Base-by-base conservation (phyloP, 179 eudicot genomes). In the Amaranthus tricolor region DNA sequence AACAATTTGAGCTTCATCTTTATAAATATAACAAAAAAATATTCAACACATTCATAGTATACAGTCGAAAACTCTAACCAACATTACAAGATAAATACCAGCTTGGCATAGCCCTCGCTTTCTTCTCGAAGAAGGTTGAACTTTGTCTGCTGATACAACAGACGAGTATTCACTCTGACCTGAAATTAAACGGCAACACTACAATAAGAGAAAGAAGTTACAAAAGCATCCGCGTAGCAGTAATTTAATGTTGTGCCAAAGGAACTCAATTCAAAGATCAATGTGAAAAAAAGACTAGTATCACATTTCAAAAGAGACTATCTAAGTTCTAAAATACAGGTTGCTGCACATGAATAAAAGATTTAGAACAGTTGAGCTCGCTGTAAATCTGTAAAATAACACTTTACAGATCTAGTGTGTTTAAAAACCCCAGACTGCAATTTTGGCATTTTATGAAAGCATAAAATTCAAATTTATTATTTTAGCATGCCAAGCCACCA, bases 71-170 rank as follows among this genome's bases (percentile, higher is more conserved):
- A 63, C 67, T 43, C 49, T 31, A 11, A 63, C 67, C 67, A 63
- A 43, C 15, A 12, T 31, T 19, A 19, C 9, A 40, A 24, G 21
- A 69, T 53, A 69, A 0, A 52, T 93, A 96, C 99, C 98, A 96
- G 96, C 87, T 96, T 96, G 54, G 99, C 96, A 75, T 96, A 96
- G 82, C 99, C 99, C 80, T 96, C 99, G 61, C 98, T 93, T 84
- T 96, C 99, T 88, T 96, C 99, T 62, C 99, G 91, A 49, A 96
- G 89, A 76, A 96, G 96, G 80, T 96, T 96, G 76, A 96, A 96
- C 82, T 96, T 96, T n/a, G 99, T 96, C 80, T 96, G 99, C 83
- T 93, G 99, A 80, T 96, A 96, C 77, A 96, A 80, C 73, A 93
- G 88, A 77, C 99, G 97, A 44, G 99, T 96, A 81, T 96, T 96